Evolutionary conservation across 345 rosid genomes (phyloP).

Genomic region (Ricinus communis): DNA sequence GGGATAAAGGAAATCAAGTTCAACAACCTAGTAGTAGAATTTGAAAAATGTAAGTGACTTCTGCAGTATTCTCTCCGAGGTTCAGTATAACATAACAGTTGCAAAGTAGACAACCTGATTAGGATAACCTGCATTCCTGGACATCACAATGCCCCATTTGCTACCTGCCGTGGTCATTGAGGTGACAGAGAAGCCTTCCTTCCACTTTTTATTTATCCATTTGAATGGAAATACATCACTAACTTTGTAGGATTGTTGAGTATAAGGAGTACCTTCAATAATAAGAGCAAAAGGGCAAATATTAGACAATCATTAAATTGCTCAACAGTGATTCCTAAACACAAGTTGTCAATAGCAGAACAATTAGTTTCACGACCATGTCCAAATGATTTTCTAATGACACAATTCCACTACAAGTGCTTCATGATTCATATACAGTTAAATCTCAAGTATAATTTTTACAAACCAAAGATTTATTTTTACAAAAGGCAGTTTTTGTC

Average conservation of each 20-base stretch:
- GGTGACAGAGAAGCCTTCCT: constrained; percentile 29
- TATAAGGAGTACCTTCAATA: constrained; percentile 24
- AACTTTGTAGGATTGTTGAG: constrained; percentile 32
- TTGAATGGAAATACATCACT: constrained; percentile 30
- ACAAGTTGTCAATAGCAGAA: background rate
- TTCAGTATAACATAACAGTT: background rate
- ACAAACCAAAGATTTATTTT: background rate
- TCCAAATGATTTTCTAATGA: background rate
- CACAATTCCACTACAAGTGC: background rate
- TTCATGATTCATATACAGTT: background rate
- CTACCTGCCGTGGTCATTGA: constrained; percentile 29
- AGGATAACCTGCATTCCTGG: constrained; percentile 28
- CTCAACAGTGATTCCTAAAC: background rate
- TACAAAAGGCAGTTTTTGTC: background rate
- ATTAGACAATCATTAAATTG: background rate
- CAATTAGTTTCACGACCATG: background rate
- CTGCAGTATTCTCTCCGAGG: background rate
- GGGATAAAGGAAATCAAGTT: constrained; percentile 30
- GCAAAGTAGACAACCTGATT: constrained; percentile 21
- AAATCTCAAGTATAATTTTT: background rate
- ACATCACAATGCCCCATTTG: constrained; percentile 29
- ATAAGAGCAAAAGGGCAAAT: background rate
- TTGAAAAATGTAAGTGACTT: background rate
- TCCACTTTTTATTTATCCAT: constrained; percentile 32
- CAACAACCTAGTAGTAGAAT: constrained; percentile 20